Conservation (phyloP, 768 basidiomycete species). For the Favolaschia claudopus region DNA sequence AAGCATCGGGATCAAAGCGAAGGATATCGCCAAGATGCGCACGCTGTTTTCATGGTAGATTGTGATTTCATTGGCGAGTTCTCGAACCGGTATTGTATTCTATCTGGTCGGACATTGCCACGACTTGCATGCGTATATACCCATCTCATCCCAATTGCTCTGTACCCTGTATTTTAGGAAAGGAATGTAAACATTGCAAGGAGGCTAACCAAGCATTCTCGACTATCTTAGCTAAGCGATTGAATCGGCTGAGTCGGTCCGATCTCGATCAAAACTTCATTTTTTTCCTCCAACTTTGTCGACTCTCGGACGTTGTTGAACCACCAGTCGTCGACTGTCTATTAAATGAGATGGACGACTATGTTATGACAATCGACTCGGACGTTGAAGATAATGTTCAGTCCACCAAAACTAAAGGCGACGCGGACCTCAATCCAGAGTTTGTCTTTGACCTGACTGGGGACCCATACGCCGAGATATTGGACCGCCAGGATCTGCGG, state of each 20-base stretch:
- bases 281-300: not conserved
- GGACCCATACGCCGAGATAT: slow-evolving; percentile 69
- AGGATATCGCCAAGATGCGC: slow-evolving; percentile 56
- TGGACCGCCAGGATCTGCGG: slow-evolving; percentile 50
- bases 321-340: not conserved
- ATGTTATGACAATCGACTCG: slow-evolving; percentile 86
- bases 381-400: slow-evolving; percentile 65
- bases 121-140: slow-evolving; percentile 21
- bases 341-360: slow-evolving; percentile 63
- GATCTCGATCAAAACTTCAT: not conserved
- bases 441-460: slow-evolving; percentile 84
- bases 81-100: slow-evolving; percentile 15
- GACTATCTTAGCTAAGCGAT: too few relatives aligned
- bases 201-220: too few relatives aligned
- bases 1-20: slow-evolving; percentile 33
- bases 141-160: slow-evolving; percentile 19
- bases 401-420: slow-evolving; percentile 50
- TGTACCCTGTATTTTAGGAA: slow-evolving; percentile 16
- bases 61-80: slow-evolving; percentile 9
- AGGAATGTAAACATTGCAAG: slow-evolving; percentile 21
- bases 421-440: slow-evolving; percentile 75
- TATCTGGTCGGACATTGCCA: slow-evolving; percentile 18
- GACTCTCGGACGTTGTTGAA: not conserved
- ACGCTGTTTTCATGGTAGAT: slow-evolving; percentile 56
- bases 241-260: not conserved